Evolutionary conservation across 495 filamentous ascomycete species (phyloP), one percentile per base, ranked within the genome.

Genomic region (Penicillium riverlandense): DNA sequence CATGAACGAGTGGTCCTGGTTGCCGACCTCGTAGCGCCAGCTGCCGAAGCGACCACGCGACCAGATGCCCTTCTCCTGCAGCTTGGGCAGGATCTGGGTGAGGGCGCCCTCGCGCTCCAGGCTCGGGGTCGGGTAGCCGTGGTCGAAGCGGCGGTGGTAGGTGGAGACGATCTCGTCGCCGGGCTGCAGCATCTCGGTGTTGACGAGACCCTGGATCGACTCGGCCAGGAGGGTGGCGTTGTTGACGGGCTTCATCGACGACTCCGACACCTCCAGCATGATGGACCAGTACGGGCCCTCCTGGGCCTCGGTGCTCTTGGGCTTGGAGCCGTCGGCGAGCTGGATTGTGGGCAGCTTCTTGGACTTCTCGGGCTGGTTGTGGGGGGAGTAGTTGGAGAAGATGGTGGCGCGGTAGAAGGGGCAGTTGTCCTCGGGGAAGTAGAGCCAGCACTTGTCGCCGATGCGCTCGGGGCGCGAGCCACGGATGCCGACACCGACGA

Each of bases 341-440:
- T 88, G 85, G 45, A 86, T 70, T 11, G 92, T 97, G 36, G 89
- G 79, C 33, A 99, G 84, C 75, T 94, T 92, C 58, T 77, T 83
- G 44, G 81, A 82, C 36, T 78, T 72, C 41, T 82, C 71, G 13
- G 92, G 92, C 71, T 97, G 92, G 75, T 99, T 99, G 80, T 95
- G 79, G 46, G 91, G 92, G 12, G 94, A 97, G 78, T 99, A 99
- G 82, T 99, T 99, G 70, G 92, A 97, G 82, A 99, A 99, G 72
- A 99, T 97, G 50, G 92, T 99, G 59, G 92, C 92, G 57, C 92
- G 89, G 77, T 99, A 99, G 82, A 99, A 99, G 62, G 89, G 90
- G 77, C 90, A 96, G 80, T 99, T 82, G 67, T 95, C 83, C 65
- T 99, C 94, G 51, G 92, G 92, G 83, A 97, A 99, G 81, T 99